Evolutionary conservation across 2,329 filamentous ascomycete species (phyloP), one percentile per base, ranked within the genome.

Genomic region (Dichotomopilus funicola): DNA sequence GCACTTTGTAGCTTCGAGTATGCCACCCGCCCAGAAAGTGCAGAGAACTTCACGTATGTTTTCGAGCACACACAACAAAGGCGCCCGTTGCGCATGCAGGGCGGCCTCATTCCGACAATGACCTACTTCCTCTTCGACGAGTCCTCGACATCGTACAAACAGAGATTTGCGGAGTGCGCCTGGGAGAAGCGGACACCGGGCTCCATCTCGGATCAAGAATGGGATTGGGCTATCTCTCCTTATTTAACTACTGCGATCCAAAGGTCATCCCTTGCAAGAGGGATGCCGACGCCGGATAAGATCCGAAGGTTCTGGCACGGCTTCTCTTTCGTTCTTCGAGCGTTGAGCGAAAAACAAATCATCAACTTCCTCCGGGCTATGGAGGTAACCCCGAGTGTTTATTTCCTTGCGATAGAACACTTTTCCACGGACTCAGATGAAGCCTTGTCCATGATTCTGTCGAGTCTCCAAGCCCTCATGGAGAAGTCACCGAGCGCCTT

Each of bases 221-320:
- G 96, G 67, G 88, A 96, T 44, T 95, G 88, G 86, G 88, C 89
- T 9, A 83, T 96, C 42, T 85, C 85, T 60, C 86, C 88, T 58
- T 84, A 86, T 37, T 75, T 97, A 13, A 74, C 84, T 40, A 75
- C 79, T 54, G 85, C 84, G 6, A 83, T 96, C 57, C 73, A 79
- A 49, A 76, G 79, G 34, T 83, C 87, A 1, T 79, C 81, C 49
- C 73, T 77, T 76, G 77, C 60, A 61, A 72, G 44, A 68, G 73
- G 52, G 68, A 71, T 51, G 65, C 71, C 46, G 65, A 67, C 67
- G 59, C 70, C 58, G 62, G 60, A 63, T 3, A 71, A 77, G 54
- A 80, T 95, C 4, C 78, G 86, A 61, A 78, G 80, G 35, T 91
- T 95, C 64, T 97, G 92, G 92, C 77, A 81, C 63, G 90, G 86